These are phyloP conservation scores for Cystobasidium pallidum DNA, from an alignment of 1,284 basidiomycete genomes.

Conservation along the genomic window DNA sequence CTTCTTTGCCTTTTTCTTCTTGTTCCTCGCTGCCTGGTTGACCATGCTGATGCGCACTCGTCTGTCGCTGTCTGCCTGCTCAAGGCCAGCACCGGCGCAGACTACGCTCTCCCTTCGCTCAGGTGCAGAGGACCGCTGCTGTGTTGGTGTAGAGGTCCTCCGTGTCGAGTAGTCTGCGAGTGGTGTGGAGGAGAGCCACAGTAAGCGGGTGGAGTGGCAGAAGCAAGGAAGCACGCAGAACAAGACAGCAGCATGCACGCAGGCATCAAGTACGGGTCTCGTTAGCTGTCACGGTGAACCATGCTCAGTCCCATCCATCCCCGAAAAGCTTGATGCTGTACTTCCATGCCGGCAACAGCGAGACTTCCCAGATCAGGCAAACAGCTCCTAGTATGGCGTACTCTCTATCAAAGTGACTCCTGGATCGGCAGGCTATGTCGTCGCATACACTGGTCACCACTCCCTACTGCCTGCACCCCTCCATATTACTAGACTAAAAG, in stretches of 20 bases:
- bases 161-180: neutral
- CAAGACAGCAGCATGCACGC: neutral
- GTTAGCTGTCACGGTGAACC: too few species aligned
- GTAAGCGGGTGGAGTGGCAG: neutral
- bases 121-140: too few species aligned
- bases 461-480: too few species aligned
- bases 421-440: too few species aligned
- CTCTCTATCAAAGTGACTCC: too few species aligned
- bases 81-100: slow-evolving; percentile 1
- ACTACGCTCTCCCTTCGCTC: neutral
- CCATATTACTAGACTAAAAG: too few species aligned
- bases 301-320: neutral
- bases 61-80: slow-evolving; percentile 1
- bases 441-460: too few species aligned
- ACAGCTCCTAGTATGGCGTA: too few species aligned
- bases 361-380: too few species aligned
- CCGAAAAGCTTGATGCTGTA: neutral
- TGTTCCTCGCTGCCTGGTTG: slow-evolving; percentile 38
- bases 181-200: slow-evolving; percentile 10
- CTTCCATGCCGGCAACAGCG: neutral
- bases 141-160: neutral
- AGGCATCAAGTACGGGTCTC: too few species aligned
- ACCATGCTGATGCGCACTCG: slow-evolving; percentile 28
- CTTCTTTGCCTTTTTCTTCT: slow-evolving; percentile 46
- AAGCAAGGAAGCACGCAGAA: neutral